Base-by-base conservation (phyloP, 495 filamentous ascomycete species). In the Delitschia confertaspora region DNA sequence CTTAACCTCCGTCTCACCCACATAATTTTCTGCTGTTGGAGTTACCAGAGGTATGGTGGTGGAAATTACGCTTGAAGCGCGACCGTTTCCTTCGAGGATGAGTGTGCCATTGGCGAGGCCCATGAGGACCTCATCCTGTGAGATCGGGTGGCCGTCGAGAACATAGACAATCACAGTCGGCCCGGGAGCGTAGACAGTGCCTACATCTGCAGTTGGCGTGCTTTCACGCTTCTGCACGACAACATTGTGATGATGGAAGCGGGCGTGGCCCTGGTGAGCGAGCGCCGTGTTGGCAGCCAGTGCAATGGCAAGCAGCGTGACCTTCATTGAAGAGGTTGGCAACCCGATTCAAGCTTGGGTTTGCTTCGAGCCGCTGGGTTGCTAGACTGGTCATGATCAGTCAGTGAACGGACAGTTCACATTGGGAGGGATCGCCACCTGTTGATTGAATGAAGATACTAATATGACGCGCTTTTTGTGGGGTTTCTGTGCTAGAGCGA, bases 21-120 rank as follows among this genome's bases (percentile, higher is more conserved):
- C n/a, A n/a, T n/a, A n/a, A n/a, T n/a, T n/a, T 20, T 14, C 48
- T 6, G 57, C 16, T 9, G 43, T 17, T 1, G 25, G n/a, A 13
- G 48, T 26, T n/a, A n/a, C n/a, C n/a, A n/a, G n/a, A n/a, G n/a
- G n/a, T 3, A 35, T 7, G 13, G 34, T 11, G 3, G 45, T 13
- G 13, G 40, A 11, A 3, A 31, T 31, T 24, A 38, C 42, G 9
- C 33, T 26, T 4, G 41, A 38, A 17, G 56, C 32, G 16, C 35
- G 40, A 36, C 51, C 54, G 22, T 60, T 42, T 6, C 46, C 29
- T 0, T 46, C 64, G 47, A 42, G 60, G 7, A 56, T 43, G 1
- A 65, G 49, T 16, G 59, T 59, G 38, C 64, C 64, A 51, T 65
- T 65, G 21, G 38, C 34, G 45, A 65, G 56, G 21, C 63, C 65